Evolutionary conservation across 495 filamentous ascomycete species (phyloP), one percentile per base, ranked within the genome.

Genomic region (Tuber umbilicatum): DNA sequence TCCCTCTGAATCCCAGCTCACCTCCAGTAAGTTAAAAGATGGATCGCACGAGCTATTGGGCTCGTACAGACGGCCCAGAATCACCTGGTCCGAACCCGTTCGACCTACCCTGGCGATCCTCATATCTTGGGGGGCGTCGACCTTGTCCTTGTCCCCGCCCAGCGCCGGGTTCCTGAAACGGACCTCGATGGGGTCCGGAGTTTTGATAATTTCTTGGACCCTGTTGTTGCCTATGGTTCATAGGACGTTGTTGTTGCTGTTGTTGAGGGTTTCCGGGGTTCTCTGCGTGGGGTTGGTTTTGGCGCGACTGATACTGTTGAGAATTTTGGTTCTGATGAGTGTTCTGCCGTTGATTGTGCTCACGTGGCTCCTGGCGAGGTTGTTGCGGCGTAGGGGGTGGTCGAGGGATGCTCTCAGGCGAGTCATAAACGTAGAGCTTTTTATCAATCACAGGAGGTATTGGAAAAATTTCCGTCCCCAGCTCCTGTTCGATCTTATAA

Each of bases 401-500:
- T 37, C 93, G 89, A 10, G 95, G 95, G 75, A 99, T 97, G 60
- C 86, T 93, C 82, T 98, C 96, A 0, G 95, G 94, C 42, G 94
- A 92, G 75, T 99, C 95, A 83, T 97, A 98, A 70, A 97, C 95
- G 79, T 99, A 98, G 41, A 99, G 91, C 75, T 91, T 96, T 89
- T 97, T 98, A 85, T 98, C 96, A 74, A 99, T 99, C 74, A 89
- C 90, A 64, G 89, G 88, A 39, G 96, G 96, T 80, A 99, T 99
- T 41, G 95, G 90, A 77, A 94, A 92, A 78, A 99, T 99, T 84
- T 99, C 96, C 10, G 95, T 98, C 60, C 94, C 94, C 31, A 99
- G 86, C 78, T 99, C 95, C 73, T 96, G 92, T 83, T 99, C 95
- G 81, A 99, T 97, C 83, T 94, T 96, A 86, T 98, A 99, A 17